phyloP scores from a whole-genome alignment of 148 eudicot genomes.

The Tetragonia tetragonoides region DNA sequence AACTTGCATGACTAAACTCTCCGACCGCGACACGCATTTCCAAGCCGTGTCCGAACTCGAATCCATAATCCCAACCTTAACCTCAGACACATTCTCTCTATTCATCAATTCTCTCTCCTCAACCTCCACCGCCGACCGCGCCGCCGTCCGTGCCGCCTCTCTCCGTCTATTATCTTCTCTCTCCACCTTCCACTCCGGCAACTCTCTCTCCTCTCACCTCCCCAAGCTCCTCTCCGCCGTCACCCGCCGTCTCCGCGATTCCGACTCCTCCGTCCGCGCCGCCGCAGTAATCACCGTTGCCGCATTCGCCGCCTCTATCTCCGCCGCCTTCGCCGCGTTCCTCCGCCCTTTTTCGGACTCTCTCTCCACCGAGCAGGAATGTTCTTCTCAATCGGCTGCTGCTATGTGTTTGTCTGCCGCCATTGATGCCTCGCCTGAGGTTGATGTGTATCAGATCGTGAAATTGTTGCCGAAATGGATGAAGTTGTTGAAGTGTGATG shows the following conservation, averaged over 20 bases:
- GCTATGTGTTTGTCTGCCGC: conserved; percentile 74
- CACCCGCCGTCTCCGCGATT: conserved; percentile 65
- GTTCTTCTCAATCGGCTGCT: conserved; percentile 60
- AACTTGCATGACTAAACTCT: conserved; percentile 72
- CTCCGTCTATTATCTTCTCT: conserved; percentile 54
- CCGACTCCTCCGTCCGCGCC: conserved; percentile 65
- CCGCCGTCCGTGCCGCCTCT: conserved; percentile 61
- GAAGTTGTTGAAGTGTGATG: conserved; percentile 46
- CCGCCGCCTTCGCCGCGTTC: conserved; percentile 40
- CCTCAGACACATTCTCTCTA: conserved; percentile 47
- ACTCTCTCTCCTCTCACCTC: conserved; percentile 54
- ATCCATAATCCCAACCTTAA: conserved; percentile 53
- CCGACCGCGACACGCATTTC: conserved; percentile 84
- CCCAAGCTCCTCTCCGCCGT: conserved; percentile 68
- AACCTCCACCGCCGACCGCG: conserved; percentile 72
- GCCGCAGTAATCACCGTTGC: conserved; percentile 45
- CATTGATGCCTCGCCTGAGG: conserved; percentile 49
- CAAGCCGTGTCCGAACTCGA: conserved; percentile 75
- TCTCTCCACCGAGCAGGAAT: conserved; percentile 75
- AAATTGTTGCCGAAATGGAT: conserved; percentile 50
- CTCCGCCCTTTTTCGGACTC: conserved; percentile 61
- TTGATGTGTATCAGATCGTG: conserved; percentile 44
- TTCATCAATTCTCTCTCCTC: conserved; percentile 76
- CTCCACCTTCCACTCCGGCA: conserved; percentile 50
- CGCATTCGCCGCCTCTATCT: conserved; percentile 41